Evolutionary conservation across 2,329 filamentous ascomycete species (phyloP), one percentile per base, ranked within the genome.

Genomic region (Proliferodiscus dingleyae): DNA sequence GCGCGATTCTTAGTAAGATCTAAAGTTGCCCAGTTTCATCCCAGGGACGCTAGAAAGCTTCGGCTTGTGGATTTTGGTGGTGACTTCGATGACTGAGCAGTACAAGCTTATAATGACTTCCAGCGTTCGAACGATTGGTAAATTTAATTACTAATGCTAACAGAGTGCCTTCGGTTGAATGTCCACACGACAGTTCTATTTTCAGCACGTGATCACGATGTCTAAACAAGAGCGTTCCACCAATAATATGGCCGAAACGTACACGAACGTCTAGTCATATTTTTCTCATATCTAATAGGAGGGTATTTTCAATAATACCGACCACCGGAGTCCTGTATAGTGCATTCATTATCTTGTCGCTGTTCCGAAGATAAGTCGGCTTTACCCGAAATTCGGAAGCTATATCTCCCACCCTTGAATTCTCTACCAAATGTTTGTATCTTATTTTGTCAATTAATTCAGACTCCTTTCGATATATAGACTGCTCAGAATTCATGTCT

Each of bases 1-100:
- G 77, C 75, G 2, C 73, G 81, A 51, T 84, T 84, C 56, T 66
- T 85, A 18, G 77, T 84, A 26, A 67, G 81, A 45, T 80, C 79
- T 29, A 82, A 82, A 57, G 80, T 82, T 32, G 81, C 81, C 3
- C 75, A 80, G 55, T 83, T 84, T 54, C 80, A 85, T 55, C 80
- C 79, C 3, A 76, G 70, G 51, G 80, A 85, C 64, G 78, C 81
- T 11, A 75, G 69, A 33, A 73, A 67, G 59, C 63, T 85, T 41
- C 72, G 75, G 40, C 62, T 85, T 37, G 65, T 85, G 37, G 80
- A 84, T 61, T 84, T 83, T 69, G 80, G 80, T 13, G 73, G 75
- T 47, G 80, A 83, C 52, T 59, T 84, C 50, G 79, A 81, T 39
- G 73, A 73, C 57, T 80, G 46, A 61, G 28, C 39, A 13, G 13